Percentiles rank a stretch among this genome's conserved stretches.
Evolutionary conservation across 495 filamentous ascomycete genomes (phyloP).

Genomic region (Daldinia grandis): DNA sequence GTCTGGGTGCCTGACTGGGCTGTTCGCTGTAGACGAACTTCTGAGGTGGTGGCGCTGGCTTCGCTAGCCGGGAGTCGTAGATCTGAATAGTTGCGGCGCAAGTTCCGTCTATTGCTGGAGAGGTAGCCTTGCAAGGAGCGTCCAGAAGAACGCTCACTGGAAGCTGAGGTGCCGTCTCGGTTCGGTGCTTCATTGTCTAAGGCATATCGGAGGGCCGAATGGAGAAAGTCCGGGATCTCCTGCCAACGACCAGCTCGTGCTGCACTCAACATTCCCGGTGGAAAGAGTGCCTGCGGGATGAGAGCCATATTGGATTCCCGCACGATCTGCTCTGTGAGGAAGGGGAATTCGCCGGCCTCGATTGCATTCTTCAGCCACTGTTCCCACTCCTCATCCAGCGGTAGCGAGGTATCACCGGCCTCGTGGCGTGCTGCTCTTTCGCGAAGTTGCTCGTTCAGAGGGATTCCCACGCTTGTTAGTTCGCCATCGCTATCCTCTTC

Average conservation of each 20-base stretch:
- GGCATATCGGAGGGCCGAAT: conserved; percentile 54
- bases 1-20: conserved; percentile 40
- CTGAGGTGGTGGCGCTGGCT: conserved; percentile 10
- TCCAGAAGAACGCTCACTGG: conserved; percentile 4
- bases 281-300: conserved; percentile 54
- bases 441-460: conserved; percentile 76
- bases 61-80: conserved; percentile 41
- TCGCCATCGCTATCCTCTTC: conserved; percentile 72
- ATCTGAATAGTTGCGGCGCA: conserved; percentile 40
- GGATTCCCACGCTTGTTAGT: conserved; percentile 74
- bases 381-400: conserved; percentile 82
- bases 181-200: conserved; percentile 42
- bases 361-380: conserved; percentile 85
- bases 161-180: conserved; percentile 7
- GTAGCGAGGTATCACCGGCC: conserved; percentile 67
- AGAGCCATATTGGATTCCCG: conserved; percentile 33
- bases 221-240: conserved; percentile 59
- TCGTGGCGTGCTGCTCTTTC: conserved; percentile 69
- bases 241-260: conserved; percentile 62
- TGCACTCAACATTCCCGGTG: conserved; percentile 53
- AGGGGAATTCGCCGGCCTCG: conserved; percentile 64
- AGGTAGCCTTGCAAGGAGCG: conserved; percentile 12
- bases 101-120: conserved; percentile 3
- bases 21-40: conserved; percentile 39
- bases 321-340: conserved; percentile 52